Base-by-base conservation (phyloP, 495 filamentous ascomycete species). In the Neurospora sp. region DNA sequence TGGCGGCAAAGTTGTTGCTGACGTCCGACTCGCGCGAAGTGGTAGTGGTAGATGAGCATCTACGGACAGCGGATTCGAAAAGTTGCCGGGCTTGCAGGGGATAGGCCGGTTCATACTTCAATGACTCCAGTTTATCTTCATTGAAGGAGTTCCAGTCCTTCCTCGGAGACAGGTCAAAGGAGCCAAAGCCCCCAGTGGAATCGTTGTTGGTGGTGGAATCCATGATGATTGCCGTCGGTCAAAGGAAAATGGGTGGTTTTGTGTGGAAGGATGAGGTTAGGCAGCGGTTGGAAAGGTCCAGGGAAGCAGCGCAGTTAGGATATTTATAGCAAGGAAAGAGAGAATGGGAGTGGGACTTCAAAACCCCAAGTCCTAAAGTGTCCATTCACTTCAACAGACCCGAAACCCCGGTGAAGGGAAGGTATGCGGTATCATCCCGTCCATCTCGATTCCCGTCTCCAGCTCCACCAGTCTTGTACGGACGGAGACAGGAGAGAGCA, bases 1-100 rank as follows among this genome's bases (percentile, higher is more conserved):
- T 48, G 3, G 9, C 1, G 0, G n/a, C 3, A 48, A 2, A 11
- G 3, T 1, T 48, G 3, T 11, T 21, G n/a, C 3, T 2, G 9
- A 48, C n/a, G 2, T 11, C 9, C 0, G 43, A 11, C 1, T 5
- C 4, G 9, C 9, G 8, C 0, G 45, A 11, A 1, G 3, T 0
- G 0, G 19, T 19, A 10, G 42, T 3, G 42, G 42, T 10, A 3
- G 42, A 45, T 45, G 6, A n/a, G 42, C 1, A 9, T 45, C 43
- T 10, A n/a, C 43, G 2, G 19, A 54, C 21, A 24, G 45, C 45
- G 2, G 21, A 54, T 31, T 17, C 24, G 0, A 31, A 62, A 0
- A 31, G 13, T 8, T 31, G 0, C 0, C 24, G 48, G 48, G 31
- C 48, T 62, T 62, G 24, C 0, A 62, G 0, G 1, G 48, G 48